Evolutionary conservation across 208 protist genomes (phyloP).

Genomic region (Acanthamoeba lenticulata): DNA sequence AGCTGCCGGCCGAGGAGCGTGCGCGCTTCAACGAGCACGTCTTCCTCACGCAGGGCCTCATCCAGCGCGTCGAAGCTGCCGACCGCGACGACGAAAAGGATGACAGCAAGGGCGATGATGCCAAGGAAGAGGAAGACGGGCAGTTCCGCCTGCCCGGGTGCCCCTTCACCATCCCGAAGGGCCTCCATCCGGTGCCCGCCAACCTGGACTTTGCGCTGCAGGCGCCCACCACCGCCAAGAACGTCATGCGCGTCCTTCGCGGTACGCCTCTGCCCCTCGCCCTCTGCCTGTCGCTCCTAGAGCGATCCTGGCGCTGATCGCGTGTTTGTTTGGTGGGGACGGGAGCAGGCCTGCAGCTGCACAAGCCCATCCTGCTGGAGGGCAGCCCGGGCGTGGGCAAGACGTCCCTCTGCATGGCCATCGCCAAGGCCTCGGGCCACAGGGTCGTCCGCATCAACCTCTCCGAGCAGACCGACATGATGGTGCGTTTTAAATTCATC

Average conservation of each 20-base stretch:
- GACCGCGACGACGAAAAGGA: not conserved
- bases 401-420: constrained; percentile 97
- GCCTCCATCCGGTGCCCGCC: not conserved
- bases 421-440: constrained; percentile 92
- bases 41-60: not conserved
- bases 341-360: constrained; percentile 77
- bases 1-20: constrained; percentile 14
- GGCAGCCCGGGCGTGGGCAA: constrained; percentile 98
- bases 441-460: constrained; percentile 99
- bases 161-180: constrained; percentile 59
- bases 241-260: constrained; percentile 96
- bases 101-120: not conserved
- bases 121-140: not conserved
- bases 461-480: constrained; percentile 99
- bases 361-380: constrained; percentile 97
- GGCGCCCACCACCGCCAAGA: constrained; percentile 96
- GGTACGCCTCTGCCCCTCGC: no score
- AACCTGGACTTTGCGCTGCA: constrained; percentile 88
- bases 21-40: constrained; percentile 9
- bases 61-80: not conserved
- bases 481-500: constrained; percentile 75
- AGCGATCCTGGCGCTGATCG: not conserved
- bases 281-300: constrained; percentile 67
- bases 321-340: no score
- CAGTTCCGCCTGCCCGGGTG: not conserved